Percentiles rank a stretch among this genome's conserved stretches.
Conservation (phyloP, 768 basidiomycete genomes). For the Neoboletus magnificus region DNA sequence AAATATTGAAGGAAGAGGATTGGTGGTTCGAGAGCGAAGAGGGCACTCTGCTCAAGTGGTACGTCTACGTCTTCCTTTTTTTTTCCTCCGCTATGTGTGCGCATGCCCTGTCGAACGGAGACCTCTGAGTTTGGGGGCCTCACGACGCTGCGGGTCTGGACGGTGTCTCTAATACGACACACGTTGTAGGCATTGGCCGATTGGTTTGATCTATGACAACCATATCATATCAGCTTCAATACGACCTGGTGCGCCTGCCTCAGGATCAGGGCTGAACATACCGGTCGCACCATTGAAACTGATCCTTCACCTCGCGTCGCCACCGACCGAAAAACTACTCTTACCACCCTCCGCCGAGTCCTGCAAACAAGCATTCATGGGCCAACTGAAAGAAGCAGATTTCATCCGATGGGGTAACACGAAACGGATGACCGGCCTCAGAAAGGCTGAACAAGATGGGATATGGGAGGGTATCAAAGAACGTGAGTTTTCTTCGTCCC, state of each 20-base stretch:
- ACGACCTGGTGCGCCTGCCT: conserved; percentile 37
- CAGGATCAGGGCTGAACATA: conserved; percentile 39
- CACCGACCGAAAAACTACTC: conserved; percentile 83
- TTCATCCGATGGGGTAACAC: conserved; percentile 97
- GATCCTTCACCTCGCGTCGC: conserved; percentile 81
- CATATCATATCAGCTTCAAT: conserved; percentile 63
- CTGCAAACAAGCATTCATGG: conserved; percentile 94
- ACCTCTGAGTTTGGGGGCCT: too few species aligned
- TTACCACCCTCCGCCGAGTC: conserved; percentile 77
- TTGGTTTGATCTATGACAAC: conserved; percentile 91
- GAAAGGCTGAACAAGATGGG: conserved; percentile 91
- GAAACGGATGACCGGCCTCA: conserved; percentile 84
- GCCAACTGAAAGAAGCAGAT: conserved; percentile 94
- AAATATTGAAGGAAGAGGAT: conserved; percentile 77
- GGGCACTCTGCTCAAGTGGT: conserved; percentile 86
- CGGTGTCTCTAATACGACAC: conserved; percentile 7
- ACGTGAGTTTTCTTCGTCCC: conserved; percentile 54
- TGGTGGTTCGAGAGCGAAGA: conserved; percentile 98
- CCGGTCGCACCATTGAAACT: conserved; percentile 63
- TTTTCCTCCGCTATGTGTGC: not conserved
- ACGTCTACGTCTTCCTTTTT: conserved; percentile 25
- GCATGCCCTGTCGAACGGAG: not conserved
- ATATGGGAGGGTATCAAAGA: conserved; percentile 97
- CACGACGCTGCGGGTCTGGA: not conserved
- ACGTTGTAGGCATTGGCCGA: conserved; percentile 90